phyloP scores from a whole-genome alignment of 257 asterid species.

The Leonotis leonurus region DNA sequence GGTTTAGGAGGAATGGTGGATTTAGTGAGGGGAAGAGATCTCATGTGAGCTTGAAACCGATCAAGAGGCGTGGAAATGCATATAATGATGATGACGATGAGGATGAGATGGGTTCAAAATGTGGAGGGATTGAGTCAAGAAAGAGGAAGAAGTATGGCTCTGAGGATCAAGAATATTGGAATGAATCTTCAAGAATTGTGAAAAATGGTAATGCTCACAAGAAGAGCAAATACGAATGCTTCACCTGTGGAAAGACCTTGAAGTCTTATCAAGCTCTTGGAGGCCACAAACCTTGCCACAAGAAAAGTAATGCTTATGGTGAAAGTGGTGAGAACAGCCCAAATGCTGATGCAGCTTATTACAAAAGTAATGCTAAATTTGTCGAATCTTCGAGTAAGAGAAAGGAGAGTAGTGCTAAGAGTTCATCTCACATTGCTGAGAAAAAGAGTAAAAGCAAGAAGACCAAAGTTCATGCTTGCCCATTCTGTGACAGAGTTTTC shows the following conservation, averaged over 20 bases:
- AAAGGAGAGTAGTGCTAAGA: conserved; percentile 36
- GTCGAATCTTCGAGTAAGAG: conserved; percentile 32
- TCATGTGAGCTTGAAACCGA: conserved; percentile 19
- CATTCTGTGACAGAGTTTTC: conserved; percentile 57
- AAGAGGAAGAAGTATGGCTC: conserved; percentile 30
- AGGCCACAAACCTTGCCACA: conserved; percentile 94
- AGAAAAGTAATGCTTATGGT: conserved; percentile 26
- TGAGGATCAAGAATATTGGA: conserved; percentile 27
- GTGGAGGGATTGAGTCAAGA: conserved; percentile 29
- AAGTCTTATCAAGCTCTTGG: conserved; percentile 90
- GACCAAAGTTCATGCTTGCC: conserved; percentile 67
- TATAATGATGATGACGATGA: conserved; percentile 14
- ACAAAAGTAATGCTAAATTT: conserved; percentile 17
- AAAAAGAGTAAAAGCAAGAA: conserved; percentile 44
- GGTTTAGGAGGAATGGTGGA: conserved; percentile 22
- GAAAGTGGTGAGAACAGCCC: conserved; percentile 60
- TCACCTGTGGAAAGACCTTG: conserved; percentile 77
- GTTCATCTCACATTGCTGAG: conserved; percentile 23
- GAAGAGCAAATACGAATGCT: conserved; percentile 70
- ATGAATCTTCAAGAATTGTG: conserved; percentile 24
- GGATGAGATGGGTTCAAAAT: not conserved
- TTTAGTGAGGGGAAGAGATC: conserved; percentile 21
- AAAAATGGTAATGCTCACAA: conserved; percentile 27
- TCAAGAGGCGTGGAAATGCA: conserved; percentile 16
- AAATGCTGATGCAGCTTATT: conserved; percentile 38